A percentile compares a stretch with the other conserved stretches of the same genome.
phyloP scores from a whole-genome alignment of 306 rosid species.

The Lathyrus sativus region DNA sequence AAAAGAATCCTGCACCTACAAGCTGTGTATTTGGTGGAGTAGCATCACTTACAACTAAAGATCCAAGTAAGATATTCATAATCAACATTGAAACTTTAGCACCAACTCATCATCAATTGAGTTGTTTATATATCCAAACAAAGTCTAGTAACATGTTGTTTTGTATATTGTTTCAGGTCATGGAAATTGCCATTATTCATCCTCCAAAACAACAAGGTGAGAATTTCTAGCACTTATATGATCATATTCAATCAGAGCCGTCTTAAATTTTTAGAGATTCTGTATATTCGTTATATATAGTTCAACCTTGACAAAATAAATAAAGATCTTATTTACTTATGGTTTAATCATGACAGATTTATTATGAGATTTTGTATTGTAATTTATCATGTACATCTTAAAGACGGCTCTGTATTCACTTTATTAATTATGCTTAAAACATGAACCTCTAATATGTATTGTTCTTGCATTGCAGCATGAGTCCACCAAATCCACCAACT shows the following conservation, averaged over 20 bases:
- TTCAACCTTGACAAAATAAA: too few relatives aligned
- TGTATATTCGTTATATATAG: too few relatives aligned
- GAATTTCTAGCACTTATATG: conserved; percentile 31
- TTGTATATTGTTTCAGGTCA: conserved; percentile 60
- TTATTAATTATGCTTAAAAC: conserved; percentile 2
- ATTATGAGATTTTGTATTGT: too few relatives aligned
- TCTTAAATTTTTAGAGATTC: too few relatives aligned
- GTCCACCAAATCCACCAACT: conserved; percentile 38
- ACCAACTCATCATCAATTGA: too few relatives aligned
- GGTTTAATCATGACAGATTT: too few relatives aligned
- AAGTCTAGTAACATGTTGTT: background rate
- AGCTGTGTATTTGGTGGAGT: conserved; percentile 94
- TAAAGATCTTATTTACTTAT: too few relatives aligned
- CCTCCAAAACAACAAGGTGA: conserved; percentile 71
- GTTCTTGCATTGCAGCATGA: conserved; percentile 65
- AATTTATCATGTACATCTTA: too few relatives aligned
- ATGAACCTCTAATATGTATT: conserved; percentile 25
- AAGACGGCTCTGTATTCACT: background rate
- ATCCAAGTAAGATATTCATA: conserved; percentile 74
- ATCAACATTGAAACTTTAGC: background rate
- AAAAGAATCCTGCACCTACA: conserved; percentile 87
- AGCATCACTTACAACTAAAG: conserved; percentile 69
- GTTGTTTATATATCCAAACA: background rate
- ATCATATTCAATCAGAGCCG: conserved; percentile 20
- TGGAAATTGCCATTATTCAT: conserved; percentile 76